Percentiles rank a stretch among this genome's conserved stretches.
phyloP scores from a whole-genome alignment of 2,329 filamentous ascomycete genomes.

The Alternaria infectoria region DNA sequence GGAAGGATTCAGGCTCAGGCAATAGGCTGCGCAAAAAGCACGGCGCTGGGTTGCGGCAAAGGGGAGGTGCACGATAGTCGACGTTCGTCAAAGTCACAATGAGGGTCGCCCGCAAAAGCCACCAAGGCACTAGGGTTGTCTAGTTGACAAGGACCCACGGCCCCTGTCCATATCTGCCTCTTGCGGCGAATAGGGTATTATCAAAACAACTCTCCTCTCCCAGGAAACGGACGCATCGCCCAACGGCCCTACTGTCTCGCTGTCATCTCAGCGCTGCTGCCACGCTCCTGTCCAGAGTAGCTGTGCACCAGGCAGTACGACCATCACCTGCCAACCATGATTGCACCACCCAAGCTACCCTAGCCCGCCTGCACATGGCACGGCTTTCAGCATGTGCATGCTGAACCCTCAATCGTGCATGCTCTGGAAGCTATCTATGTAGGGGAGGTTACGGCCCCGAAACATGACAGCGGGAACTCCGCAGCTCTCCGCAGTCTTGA shows the following conservation, averaged over 20 bases:
- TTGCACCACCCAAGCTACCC: background rate
- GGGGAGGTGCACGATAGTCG: conserved; percentile 4
- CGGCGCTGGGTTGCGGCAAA: conserved; percentile 8
- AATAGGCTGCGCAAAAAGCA: conserved; percentile 7
- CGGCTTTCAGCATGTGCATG: conserved; percentile 14
- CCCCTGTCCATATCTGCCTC: conserved; percentile 14
- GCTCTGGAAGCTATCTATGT: background rate
- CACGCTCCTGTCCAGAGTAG: conserved; percentile 6
- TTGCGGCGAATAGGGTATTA: conserved; percentile 14
- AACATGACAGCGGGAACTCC: conserved; percentile 17
- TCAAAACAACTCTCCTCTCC: conserved; percentile 26
- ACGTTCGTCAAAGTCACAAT: conserved; percentile 17
- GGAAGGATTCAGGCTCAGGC: background rate
- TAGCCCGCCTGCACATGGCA: conserved; percentile 4
- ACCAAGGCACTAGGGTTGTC: conserved; percentile 19
- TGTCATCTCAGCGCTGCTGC: conserved; percentile 5
- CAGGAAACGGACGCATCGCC: conserved; percentile 20
- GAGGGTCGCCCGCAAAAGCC: conserved; percentile 25
- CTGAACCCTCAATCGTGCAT: conserved; percentile 11
- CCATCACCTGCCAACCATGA: conserved; percentile 5
- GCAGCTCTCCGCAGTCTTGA: background rate
- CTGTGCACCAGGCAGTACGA: conserved; percentile 5
- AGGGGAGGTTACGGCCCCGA: conserved; percentile 1
- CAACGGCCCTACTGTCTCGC: conserved; percentile 4
- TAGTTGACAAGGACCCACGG: conserved; percentile 16